phyloP scores from a whole-genome alignment of 345 rosid species.

The Psidium guajava region DNA sequence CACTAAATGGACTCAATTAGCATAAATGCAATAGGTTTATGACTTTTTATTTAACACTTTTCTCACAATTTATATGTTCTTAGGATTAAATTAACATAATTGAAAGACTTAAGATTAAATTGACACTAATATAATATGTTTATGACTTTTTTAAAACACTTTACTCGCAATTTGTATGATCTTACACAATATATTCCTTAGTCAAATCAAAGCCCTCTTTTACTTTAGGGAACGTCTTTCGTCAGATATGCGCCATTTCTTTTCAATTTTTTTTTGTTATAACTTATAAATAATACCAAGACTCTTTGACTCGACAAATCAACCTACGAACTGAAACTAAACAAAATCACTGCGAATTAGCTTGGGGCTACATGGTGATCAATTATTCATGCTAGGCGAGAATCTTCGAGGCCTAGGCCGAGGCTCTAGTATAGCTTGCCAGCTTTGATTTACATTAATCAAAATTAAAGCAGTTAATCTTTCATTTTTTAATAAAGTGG shows the following conservation, averaged over 20 bases:
- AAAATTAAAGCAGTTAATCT: not conserved
- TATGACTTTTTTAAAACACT: too few relatives aligned
- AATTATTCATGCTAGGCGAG: not conserved
- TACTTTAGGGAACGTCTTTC: not conserved
- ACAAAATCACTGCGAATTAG: not conserved
- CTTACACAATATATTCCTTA: not conserved
- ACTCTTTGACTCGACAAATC: not conserved
- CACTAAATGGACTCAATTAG: too few relatives aligned
- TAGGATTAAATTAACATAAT: too few relatives aligned
- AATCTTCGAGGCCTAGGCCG: not conserved
- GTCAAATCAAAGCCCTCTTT: not conserved
- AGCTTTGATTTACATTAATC: not conserved
- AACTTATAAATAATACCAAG: not conserved
- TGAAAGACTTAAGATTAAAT: too few relatives aligned
- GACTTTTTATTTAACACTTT: too few relatives aligned
- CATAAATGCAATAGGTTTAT: too few relatives aligned
- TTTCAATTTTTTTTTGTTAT: not conserved
- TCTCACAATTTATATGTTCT: too few relatives aligned
- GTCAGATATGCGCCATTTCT: not conserved
- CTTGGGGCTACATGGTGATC: not conserved
- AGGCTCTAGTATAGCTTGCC: not conserved
- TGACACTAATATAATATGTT: too few relatives aligned
- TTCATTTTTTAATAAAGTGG: not conserved
- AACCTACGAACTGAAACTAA: not conserved
- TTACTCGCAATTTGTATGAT: not conserved